Conservation (phyloP, 768 basidiomycete genomes). For the Termitomyces sp. region DNA sequence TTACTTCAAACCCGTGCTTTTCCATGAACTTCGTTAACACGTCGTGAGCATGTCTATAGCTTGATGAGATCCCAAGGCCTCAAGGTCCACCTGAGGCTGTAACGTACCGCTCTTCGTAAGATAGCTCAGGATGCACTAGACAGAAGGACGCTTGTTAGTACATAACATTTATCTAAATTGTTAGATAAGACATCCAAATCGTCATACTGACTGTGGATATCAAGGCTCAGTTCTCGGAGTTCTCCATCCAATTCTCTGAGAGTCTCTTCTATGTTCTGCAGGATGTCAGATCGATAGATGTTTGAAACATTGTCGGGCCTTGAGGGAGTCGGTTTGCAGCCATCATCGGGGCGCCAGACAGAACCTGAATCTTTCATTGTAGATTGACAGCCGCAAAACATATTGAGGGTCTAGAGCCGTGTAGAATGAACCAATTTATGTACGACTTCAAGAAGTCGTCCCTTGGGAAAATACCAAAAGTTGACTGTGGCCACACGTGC, state of each 20-base stretch:
- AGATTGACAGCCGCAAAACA: constrained; percentile 10
- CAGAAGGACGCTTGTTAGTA: background rate
- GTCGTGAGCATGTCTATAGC: constrained; percentile 62
- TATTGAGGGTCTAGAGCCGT: background rate
- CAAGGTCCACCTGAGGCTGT: background rate
- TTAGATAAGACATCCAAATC: background rate
- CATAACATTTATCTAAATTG: no score
- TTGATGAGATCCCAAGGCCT: background rate
- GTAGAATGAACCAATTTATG: background rate
- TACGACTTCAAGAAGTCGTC: background rate
- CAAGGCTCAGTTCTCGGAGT: constrained; percentile 56
- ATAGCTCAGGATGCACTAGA: constrained; percentile 67
- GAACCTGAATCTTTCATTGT: constrained; percentile 5
- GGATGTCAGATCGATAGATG: constrained; percentile 51
- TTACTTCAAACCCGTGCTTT: constrained; percentile 59
- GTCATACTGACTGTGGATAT: constrained; percentile 55
- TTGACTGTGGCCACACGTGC: no score
- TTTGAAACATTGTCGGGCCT: constrained; percentile 23
- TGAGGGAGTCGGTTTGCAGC: constrained; percentile 22
- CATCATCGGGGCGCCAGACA: constrained; percentile 41
- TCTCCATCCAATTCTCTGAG: constrained; percentile 49
- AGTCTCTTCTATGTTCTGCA: constrained; percentile 50
- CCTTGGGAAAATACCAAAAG: background rate
- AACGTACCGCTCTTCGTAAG: constrained; percentile 61
- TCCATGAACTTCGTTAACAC: constrained; percentile 62